Base-by-base conservation (phyloP, 2,329 filamentous ascomycete genomes). In the Chaetoscypha palmicola region DNA sequence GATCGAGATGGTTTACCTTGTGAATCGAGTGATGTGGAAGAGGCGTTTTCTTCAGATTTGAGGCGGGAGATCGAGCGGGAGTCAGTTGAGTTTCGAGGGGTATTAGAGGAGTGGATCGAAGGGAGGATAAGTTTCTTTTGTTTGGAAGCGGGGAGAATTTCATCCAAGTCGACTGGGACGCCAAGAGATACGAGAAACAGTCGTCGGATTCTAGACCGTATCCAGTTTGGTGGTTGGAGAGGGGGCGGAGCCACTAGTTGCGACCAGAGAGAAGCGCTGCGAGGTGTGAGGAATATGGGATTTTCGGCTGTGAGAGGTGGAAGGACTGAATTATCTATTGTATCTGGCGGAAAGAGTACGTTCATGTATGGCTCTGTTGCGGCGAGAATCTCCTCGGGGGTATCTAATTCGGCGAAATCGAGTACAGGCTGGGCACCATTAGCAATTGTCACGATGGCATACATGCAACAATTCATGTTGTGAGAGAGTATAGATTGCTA, bases 51-150 rank as follows among this genome's bases (percentile, higher is more conserved):
- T 5, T 71, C 72, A 12, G 43, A 45, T 44, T 61, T 58, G 26
- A 61, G 39, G n/a, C 59, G 56, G 5, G 52, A 52, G 33, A 56
- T 50, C 14, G 54, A 54, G 32, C 53, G 67, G 11, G 70, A 71
- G 47, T 80, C 76, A 20, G 67, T 68, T 3, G 77, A 81, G 14
- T 68, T 73, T 31, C 76, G 69, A 24, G 70, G 73, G 20, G 69
- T 83, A 50, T 62, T 67, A 41, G 63, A 72, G 48, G 65, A 73
- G 19, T 61, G 55, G 14, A 92, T 81, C 4, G 90, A 95, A 0
- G 92, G 92, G 1, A 98, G 75, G 3, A 98, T 77, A 14, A 98
- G 81, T 63, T 97, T 97, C 74, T 97, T 97, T 64, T 98, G 92
- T 66, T 97, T 97, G 10, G 87, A 94, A 0, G 91, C 90, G 0